Base-by-base conservation (phyloP, 331 rosid species). In the Spiraea crenata region DNA sequence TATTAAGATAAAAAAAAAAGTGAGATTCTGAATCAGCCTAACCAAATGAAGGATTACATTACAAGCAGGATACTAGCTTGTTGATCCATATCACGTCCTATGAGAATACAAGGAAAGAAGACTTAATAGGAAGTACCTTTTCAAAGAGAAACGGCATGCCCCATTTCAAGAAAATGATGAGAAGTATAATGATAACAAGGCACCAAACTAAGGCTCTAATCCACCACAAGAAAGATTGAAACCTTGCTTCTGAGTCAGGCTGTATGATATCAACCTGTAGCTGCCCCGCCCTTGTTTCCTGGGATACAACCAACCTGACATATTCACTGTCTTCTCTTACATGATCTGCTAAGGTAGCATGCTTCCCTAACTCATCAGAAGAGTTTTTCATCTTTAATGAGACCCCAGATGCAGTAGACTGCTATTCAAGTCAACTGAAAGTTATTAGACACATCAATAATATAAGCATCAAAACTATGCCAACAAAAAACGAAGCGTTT, bases 81-180 rank as follows among this genome's bases (percentile, higher is more conserved):
- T 31, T 42, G 54, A 41, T 16, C 54, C 15, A 38, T 5, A 48
- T 41, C 59, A 58, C 66, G 59, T n/a, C 12, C 20, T 31, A 39
- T 31, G 5, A 67, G 5, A 61, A 70, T 71, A 47, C 34, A 57
- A 61, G 51, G 63, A 72, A 66, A 68, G 44, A 42, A 4, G 56
- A 66, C 48, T 61, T 45, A 11, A 60, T 69, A 63, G 42, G 66
- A 83, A 79, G 70, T 71, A 95, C 99, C 99, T 91, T 89, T 77
- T 91, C 85, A 67, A 95, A 89, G 81, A 88, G 79, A 82, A 91
- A 91, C 2, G 99, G 99, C 39, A 86, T 79, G 67, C 96, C 99
- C 98, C 99, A 95, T 74, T 95, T 89, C 79, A 86, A 66, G 50
- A 76, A 69, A 84, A 79, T 70, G 56, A 89, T 73, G 74, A 47